Evolutionary conservation across 768 basidiomycete genomes (phyloP), one percentile per base, ranked within the genome.

Genomic region (Crassisporium funariophilum): DNA sequence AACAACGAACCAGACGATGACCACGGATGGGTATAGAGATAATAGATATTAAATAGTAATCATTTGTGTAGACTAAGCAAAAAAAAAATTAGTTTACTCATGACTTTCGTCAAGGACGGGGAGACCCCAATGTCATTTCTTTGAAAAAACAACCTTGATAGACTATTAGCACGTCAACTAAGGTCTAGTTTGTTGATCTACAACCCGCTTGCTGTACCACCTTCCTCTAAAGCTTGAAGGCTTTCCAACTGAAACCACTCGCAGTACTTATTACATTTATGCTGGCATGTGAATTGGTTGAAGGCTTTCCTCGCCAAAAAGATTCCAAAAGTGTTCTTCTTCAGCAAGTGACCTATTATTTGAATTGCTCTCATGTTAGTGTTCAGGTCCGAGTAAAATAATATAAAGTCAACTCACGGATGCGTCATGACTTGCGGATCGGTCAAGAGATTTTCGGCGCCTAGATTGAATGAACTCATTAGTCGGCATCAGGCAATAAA

Each of bases 381-480:
- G 13, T 7, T 7, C 27, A 13, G 27, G n/a, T n/a, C n/a, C n/a
- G n/a, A n/a, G n/a, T n/a, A 39, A 16, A 7, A 24, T 7, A 35
- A 13, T 19, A 5, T 23, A 8, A 4, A 11, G 10, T 25, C 19
- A 4, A 36, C 56, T 41, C 20, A 57, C 50, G 48, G 50, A 43
- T 52, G 13, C 6, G 53, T 58, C 46, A 58, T 55, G 15, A 58
- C 47, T 25, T 58, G 56, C 0, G 53, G 53, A 37, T 58, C 53
- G 3, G 51, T 54, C 5, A 55, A 33, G 1, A 52, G 45, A 1
- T 31, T 43, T 24, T 20, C 46, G 6, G 50, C 45, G 7, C 53
- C 56, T 52, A 11, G 7, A 42, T 15, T 35, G 5, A 20, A 27
- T 2, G 4, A 42, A 17, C 8, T 29, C 13, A 29, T 7, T 7